Conservation (phyloP, 1,284 basidiomycete genomes). For the Trichosporon ovoides region DNA sequence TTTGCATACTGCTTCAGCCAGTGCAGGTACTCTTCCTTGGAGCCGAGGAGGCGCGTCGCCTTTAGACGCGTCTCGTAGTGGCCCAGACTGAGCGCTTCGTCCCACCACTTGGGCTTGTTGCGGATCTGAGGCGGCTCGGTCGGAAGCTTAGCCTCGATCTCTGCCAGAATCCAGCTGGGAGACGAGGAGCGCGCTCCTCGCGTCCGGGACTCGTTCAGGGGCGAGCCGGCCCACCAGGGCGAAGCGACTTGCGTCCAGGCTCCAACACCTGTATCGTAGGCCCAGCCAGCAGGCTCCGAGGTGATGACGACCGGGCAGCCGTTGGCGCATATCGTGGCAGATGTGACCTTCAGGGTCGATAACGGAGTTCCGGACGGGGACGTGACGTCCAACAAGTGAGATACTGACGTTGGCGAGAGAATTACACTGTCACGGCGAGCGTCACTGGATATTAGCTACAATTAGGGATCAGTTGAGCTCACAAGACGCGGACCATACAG, state of each 20-base stretch:
- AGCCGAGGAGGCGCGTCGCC: conserved; percentile 65
- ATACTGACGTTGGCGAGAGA: conserved; percentile 62
- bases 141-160: conserved; percentile 21
- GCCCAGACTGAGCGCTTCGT: conserved; percentile 67
- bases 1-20: conserved; percentile 69
- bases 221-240: conserved; percentile 60
- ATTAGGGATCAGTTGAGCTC: conserved; percentile 27
- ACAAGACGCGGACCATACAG: conserved; percentile 71
- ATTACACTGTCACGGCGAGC: conserved; percentile 59
- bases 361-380: conserved; percentile 43
- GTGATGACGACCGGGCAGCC: conserved; percentile 70
- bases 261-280: conserved; percentile 63
- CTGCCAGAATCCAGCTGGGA: conserved; percentile 22
- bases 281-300: conserved; percentile 66
- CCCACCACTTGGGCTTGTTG: conserved; percentile 64
- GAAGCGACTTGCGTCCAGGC: conserved; percentile 70
- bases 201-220: conserved; percentile 14
- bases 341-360: conserved; percentile 40
- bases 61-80: conserved; percentile 76
- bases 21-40: conserved; percentile 73
- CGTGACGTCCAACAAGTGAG: conserved; percentile 54
- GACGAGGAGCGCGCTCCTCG: conserved; percentile 1
- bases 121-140: conserved; percentile 38
- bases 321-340: conserved; percentile 65
- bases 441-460: conserved; percentile 55